Evolutionary conservation across 2,329 filamentous ascomycete species (phyloP), one percentile per base, ranked within the genome.

Genomic region (Hymenoscyphus fraxineus): DNA sequence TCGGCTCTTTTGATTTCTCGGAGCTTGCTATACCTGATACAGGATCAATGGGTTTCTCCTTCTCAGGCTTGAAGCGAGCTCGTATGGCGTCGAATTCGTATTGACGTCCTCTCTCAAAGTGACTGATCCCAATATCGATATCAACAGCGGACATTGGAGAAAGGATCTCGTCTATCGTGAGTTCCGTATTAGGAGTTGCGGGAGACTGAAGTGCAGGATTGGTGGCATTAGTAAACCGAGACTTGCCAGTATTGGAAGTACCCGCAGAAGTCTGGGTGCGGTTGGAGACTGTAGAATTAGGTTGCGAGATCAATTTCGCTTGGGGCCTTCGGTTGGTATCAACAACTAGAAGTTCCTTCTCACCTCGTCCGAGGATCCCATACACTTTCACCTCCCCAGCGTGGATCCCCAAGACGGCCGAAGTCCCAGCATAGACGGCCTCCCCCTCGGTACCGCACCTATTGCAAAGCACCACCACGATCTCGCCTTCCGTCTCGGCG

Each of bases 391-490:
- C 86, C 55, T 87, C 84, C 0, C 89, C 90, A 5, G 80, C 76
- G 10, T 84, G 79, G 38, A 94, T 84, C 4, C 87, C 86, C 39
- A 94, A 76, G 0, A 93, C 88, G 0, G 87, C 83, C 66, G 88
- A 92, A 0, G 88, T 92, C 0, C 91, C 91, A 0, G 90, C 88
- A 75, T 92, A 95, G 0, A 85, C 81, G 0, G 82, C 87, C 0
- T 86, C 82, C 3, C 80, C 84, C 69, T 94, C 91, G 0, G 78
- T 80, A 0, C 91, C 91, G 39, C 82, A 84, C 3, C 91, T 81
- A 73, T 95, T 94, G 58, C 85, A 86, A 67, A 93, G 83, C 0
- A 93, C 81, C 0, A 93, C 80, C 44, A 91, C 85, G n/a, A 89
- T 82, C 63, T 91, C 88, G 0, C 85, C 81, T 0, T 80, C 71